Evolutionary conservation across 2,329 filamentous ascomycete species (phyloP).

Genomic region (Fusarium sp.): DNA sequence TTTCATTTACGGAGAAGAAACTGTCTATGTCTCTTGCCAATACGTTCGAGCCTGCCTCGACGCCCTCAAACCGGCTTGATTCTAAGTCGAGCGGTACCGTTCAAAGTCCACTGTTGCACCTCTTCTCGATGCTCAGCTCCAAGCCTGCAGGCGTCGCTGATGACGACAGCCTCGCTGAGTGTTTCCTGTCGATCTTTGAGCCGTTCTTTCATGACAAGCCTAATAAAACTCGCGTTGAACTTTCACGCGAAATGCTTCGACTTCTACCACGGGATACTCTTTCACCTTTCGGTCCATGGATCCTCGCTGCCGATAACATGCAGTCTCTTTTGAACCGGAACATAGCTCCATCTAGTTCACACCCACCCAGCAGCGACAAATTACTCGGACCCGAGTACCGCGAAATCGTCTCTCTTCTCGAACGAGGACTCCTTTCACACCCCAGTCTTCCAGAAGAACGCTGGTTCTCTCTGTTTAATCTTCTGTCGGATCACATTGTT

Average conservation of each 20-base stretch:
- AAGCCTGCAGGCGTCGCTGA: slow-evolving; percentile 61
- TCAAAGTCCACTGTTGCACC: slow-evolving; percentile 72
- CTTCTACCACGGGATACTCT: slow-evolving; percentile 58
- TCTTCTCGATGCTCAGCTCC: slow-evolving; percentile 70
- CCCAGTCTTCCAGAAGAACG: slow-evolving; percentile 58
- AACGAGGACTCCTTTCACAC: slow-evolving; percentile 65
- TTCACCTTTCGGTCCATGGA: slow-evolving; percentile 63
- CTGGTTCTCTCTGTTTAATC: slow-evolving; percentile 67
- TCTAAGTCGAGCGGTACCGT: slow-evolving; percentile 63
- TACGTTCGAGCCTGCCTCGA: slow-evolving; percentile 70
- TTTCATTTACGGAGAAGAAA: slow-evolving; percentile 73
- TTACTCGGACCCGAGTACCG: slow-evolving; percentile 76
- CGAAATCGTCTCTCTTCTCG: slow-evolving; percentile 74
- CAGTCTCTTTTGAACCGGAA: slow-evolving; percentile 54
- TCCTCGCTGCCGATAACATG: slow-evolving; percentile 61
- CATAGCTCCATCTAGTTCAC: slow-evolving; percentile 33
- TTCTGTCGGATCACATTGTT: slow-evolving; percentile 66
- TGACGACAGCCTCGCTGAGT: slow-evolving; percentile 56
- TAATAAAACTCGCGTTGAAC: slow-evolving; percentile 56
- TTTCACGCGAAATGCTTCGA: slow-evolving; percentile 64
- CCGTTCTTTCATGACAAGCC: slow-evolving; percentile 68
- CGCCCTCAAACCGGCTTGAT: slow-evolving; percentile 71
- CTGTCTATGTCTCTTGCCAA: slow-evolving; percentile 63
- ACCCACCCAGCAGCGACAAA: slow-evolving; percentile 49
- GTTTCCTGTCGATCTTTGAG: slow-evolving; percentile 64